Percentiles rank a stretch among this genome's conserved stretches.
Conservation (phyloP, 2,329 filamentous ascomycete genomes). For the Didymella keratinophila region DNA sequence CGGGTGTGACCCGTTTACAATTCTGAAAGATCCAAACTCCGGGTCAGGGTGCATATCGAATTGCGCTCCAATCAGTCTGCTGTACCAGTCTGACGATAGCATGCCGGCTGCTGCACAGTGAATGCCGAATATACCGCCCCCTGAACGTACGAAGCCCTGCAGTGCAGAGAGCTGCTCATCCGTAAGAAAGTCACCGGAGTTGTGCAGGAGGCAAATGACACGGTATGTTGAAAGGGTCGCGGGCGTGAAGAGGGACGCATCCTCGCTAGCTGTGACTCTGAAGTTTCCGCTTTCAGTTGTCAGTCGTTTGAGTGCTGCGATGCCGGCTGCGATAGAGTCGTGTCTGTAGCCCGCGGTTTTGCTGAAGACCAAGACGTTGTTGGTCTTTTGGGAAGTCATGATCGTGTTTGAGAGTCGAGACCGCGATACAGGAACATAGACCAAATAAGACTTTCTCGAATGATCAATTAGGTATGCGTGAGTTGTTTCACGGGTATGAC, state of each 20-base stretch:
- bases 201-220: slow-evolving; percentile 30
- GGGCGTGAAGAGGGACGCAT: slow-evolving; percentile 25
- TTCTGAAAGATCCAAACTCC: slow-evolving; percentile 28
- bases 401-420: not conserved
- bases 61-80: slow-evolving; percentile 32
- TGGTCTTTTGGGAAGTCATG: slow-evolving; percentile 6
- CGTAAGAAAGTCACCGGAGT: slow-evolving; percentile 26
- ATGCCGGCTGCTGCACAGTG: slow-evolving; percentile 41
- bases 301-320: slow-evolving; percentile 25
- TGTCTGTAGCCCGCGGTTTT: slow-evolving; percentile 42
- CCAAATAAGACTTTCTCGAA: not conserved
- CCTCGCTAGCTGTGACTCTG: slow-evolving; percentile 29
- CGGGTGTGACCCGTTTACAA: slow-evolving; percentile 2
- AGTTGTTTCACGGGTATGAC: no score
- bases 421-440: no score
- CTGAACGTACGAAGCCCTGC: slow-evolving; percentile 24
- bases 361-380: slow-evolving; percentile 36
- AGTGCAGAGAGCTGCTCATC: slow-evolving; percentile 26
- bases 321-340: slow-evolving; percentile 32
- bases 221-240: slow-evolving; percentile 16
- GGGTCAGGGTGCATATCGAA: slow-evolving; percentile 40
- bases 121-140: slow-evolving; percentile 38
- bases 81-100: slow-evolving; percentile 33
- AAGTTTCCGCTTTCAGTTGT: slow-evolving; percentile 17
- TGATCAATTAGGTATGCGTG: no score